Conservation (phyloP, 2,329 filamentous ascomycete species). For the Curvularia lunata region DNA sequence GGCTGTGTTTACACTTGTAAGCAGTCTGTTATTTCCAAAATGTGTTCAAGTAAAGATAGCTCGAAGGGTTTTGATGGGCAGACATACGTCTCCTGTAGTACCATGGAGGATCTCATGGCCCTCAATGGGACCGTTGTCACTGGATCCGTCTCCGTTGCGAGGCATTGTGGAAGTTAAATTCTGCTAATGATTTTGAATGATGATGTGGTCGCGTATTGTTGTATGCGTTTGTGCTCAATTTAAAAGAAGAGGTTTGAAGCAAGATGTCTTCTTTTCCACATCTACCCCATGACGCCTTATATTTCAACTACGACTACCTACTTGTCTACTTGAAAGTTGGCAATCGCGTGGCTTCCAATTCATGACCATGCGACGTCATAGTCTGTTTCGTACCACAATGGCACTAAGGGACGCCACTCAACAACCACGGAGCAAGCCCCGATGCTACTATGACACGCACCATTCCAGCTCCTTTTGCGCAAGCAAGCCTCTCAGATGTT, state of each 20-base stretch:
- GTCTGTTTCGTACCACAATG: constrained; percentile 2
- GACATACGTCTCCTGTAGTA: constrained; percentile 43
- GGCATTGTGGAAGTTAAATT: constrained; percentile 38
- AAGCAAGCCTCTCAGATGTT: not conserved
- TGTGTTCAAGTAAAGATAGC: not conserved
- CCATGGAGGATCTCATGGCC: constrained; percentile 50
- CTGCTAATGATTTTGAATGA: not conserved
- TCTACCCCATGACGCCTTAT: not conserved
- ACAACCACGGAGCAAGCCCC: constrained; percentile 6
- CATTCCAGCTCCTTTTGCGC: not conserved
- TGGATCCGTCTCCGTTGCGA: constrained; percentile 50
- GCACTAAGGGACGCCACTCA: constrained; percentile 8
- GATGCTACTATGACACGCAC: not conserved
- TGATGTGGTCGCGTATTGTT: not conserved
- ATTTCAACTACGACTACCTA: not conserved
- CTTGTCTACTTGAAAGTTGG: constrained; percentile 13
- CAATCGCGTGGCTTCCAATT: constrained; percentile 1
- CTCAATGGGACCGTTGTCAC: constrained; percentile 51
- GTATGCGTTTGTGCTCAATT: not conserved
- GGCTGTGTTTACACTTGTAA: constrained; percentile 12
- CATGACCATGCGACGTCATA: constrained; percentile 12
- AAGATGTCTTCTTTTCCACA: not conserved
- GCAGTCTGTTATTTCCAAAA: not conserved
- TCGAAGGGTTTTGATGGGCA: too few species aligned
- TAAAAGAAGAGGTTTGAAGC: not conserved